Evolutionary conservation across 2,329 filamentous ascomycete species (phyloP), one percentile per base, ranked within the genome.

Genomic region (Metarhizium anisopliae): DNA sequence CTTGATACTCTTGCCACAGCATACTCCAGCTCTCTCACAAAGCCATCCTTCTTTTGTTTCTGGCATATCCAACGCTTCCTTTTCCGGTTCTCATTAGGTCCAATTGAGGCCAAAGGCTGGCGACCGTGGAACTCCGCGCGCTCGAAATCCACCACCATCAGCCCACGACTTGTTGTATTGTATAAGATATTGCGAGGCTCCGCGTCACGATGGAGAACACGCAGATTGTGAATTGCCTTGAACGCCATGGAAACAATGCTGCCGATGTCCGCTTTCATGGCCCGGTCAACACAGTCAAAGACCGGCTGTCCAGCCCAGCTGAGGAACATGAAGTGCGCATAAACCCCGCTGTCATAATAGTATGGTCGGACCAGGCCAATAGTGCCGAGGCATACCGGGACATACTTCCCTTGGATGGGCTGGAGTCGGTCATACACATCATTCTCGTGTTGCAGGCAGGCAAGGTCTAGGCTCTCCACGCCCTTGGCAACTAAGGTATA

Each of bases 401-500:
- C 55, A 55, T 62, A 40, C 32, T 60, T 61, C 18, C 71, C 71
- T 56, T 74, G 65, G 43, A 73, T 60, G 13, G 57, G 42, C 8
- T 30, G 29, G 8, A 73, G 55, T 20, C 55, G 55, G 51, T 63
- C 47, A 55, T 74, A 74, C 0, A 73, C 56, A 7, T 63, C 30
- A 6, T 65, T 61, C 54, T 74, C 64, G 51, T 70, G 57, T 18
- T 55, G 59, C 3, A 74, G 59, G 35, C 53, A 52, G 5, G 3
- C 20, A 1, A 56, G 32, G 51, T 70, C 51, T 5, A 53, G 10
- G 0, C 25, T 43, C 59, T 73, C 64, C 14, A 74, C 62, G 4
- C 69, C 71, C 59, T 75, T 75, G 14, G 70, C 70, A 2, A 74
- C 64, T 20, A 74, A 61, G 45, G 67, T 72, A 51, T 75, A 75